Percentiles rank a stretch among this genome's conserved stretches.
phyloP scores from a whole-genome alignment of 176 grass and related monocot species.

The Triticum dicoccoides region DNA sequence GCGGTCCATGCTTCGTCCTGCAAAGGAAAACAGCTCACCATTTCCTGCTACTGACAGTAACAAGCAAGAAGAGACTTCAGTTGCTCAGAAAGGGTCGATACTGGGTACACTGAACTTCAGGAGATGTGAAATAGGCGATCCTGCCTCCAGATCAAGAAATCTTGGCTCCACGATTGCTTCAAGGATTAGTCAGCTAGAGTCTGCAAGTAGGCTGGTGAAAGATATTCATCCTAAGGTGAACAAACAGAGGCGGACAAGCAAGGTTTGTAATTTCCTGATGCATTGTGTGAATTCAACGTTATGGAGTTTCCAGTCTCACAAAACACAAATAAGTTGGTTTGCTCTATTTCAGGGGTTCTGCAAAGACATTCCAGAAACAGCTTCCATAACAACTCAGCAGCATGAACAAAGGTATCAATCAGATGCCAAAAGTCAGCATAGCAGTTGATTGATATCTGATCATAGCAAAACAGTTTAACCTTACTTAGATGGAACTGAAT shows the following conservation, averaged over 20 bases:
- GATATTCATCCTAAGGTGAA: not conserved
- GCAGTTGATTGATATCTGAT: not conserved
- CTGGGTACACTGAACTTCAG: slow-evolving; percentile 15
- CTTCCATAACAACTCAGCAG: not conserved
- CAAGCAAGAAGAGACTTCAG: slow-evolving; percentile 16
- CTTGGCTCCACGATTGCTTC: slow-evolving; percentile 34
- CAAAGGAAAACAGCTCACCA: slow-evolving; percentile 64
- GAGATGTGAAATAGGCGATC: slow-evolving; percentile 24
- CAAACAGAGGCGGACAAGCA: slow-evolving; percentile 34
- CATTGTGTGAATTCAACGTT: not conserved
- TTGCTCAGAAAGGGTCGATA: slow-evolving; percentile 27
- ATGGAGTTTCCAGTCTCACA: not conserved
- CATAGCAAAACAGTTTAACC: not conserved
- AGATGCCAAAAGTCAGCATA: not conserved
- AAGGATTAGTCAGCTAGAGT: slow-evolving; percentile 50
- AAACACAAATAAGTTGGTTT: slow-evolving; percentile 4
- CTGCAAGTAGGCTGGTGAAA: slow-evolving; percentile 33
- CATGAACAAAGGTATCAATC: slow-evolving; percentile 36
- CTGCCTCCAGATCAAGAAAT: slow-evolving; percentile 26
- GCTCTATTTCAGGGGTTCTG: slow-evolving; percentile 28
- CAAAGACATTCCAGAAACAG: not conserved
- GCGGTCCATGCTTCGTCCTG: not conserved
- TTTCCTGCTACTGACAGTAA: slow-evolving; percentile 5
- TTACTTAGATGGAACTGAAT: not conserved
- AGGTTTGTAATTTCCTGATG: slow-evolving; percentile 11